Conservation (phyloP, 129 eudicot species). For the Kitagawia praeruptora region DNA sequence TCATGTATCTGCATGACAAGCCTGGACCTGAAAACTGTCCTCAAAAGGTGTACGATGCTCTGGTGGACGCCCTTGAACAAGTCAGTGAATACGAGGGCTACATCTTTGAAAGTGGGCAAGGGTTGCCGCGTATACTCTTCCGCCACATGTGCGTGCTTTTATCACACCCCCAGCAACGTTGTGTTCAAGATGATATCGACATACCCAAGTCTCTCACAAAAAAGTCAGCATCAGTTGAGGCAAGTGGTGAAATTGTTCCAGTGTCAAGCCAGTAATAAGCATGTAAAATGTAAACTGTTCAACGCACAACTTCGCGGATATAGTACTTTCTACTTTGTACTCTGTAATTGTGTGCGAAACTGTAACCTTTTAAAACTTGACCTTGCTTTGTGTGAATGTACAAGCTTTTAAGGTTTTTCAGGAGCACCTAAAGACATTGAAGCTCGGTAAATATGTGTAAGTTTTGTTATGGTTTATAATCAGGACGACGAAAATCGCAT, state of each 20-base stretch:
- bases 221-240: slow-evolving; percentile 44
- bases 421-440: not conserved
- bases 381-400: not conserved
- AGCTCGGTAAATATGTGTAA: not conserved
- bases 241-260: slow-evolving; percentile 45
- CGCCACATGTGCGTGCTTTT: slow-evolving; percentile 70
- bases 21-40: slow-evolving; percentile 96
- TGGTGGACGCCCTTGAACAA: slow-evolving; percentile 84
- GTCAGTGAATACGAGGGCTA: slow-evolving; percentile 88
- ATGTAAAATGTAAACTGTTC: slow-evolving; percentile 1
- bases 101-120: slow-evolving; percentile 91
- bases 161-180: slow-evolving; percentile 91
- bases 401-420: not conserved
- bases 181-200: slow-evolving; percentile 75
- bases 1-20: slow-evolving; percentile 81
- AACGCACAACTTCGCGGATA: not conserved
- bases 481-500: not conserved
- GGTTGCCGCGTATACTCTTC: slow-evolving; percentile 60
- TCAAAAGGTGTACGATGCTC: slow-evolving; percentile 85
- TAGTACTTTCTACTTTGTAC: not conserved
- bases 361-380: not conserved
- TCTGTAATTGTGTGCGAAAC: not conserved
- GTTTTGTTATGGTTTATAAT: not conserved
- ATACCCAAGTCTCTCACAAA: slow-evolving; percentile 69
- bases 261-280: slow-evolving; percentile 37